Base-by-base conservation (phyloP, 108 stramenopile species). In the Nitzschia palea region DNA sequence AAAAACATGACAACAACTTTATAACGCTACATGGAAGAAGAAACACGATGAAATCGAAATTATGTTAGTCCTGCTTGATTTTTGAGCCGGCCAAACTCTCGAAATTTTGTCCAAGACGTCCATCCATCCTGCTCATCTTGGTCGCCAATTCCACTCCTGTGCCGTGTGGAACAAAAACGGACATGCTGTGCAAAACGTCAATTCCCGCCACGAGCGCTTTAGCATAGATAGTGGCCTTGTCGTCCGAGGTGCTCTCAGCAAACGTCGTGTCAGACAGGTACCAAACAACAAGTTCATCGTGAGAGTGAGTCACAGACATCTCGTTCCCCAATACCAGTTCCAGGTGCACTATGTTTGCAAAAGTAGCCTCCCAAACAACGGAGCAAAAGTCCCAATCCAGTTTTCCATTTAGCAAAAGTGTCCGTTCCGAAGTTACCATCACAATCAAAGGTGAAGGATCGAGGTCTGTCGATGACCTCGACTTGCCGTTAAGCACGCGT, bases 291-390 rank as follows among this genome's bases (percentile, higher is more conserved):
- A 74, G 27, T 53, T 66, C 73, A 25, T 67, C 63, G 17, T 33
- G 65, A 2, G 62, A 25, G 4, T 32, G 27, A 22, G 55, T 64
- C 26, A 45, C 20, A 1, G 63, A 61, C 27, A 36, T 28, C 23
- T 67, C 73, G 15, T 54, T 27, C 9, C 40, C 61, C 12, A 47
- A 47, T 9, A 67, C 27, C 5, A 67, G 30, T 43, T 76, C 70
- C 12, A 76, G 25, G 20, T 73, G 58, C n/a, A 81, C 63, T 4
- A 86, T 67, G 44, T 77, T 72, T 4, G 63, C 40, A 55, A 81
- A 74, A 9, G 48, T 33, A n/a, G 70, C 77, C 47, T 86, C 81
- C 85, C 81, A 86, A 63, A 73, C 43, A 36, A 86, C 79, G 5
- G 64, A 55, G 74, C 78, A 82, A 60, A 82, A 78, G 34, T 80